Conservation (phyloP, 2,329 filamentous ascomycete genomes). For the Aspergillus transmontanensis region DNA sequence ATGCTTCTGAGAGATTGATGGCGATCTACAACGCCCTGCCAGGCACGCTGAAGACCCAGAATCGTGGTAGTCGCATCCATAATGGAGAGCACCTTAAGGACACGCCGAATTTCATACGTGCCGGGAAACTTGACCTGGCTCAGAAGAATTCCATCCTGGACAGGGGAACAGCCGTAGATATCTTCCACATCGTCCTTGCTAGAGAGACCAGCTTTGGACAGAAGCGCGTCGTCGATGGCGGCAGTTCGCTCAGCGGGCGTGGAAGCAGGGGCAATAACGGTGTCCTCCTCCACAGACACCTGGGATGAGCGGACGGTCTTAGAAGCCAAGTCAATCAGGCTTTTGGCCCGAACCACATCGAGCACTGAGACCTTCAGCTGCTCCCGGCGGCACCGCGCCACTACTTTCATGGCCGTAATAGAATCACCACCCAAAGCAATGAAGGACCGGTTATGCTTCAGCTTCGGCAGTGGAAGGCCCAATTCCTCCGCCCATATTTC, state of each 20-base stretch:
- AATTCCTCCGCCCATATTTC: constrained; percentile 18
- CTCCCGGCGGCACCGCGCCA: constrained; percentile 10
- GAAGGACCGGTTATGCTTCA: constrained; percentile 49
- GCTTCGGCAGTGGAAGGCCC: constrained; percentile 51
- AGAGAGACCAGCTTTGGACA: background rate
- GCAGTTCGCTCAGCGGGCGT: background rate
- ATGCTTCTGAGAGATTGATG: background rate
- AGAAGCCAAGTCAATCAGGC: background rate
- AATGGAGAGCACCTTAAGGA: background rate
- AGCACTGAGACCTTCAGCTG: background rate
- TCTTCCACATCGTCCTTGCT: background rate
- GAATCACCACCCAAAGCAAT: constrained; percentile 40
- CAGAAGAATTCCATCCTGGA: background rate
- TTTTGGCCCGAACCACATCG: background rate
- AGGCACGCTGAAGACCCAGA: background rate
- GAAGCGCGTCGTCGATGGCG: background rate
- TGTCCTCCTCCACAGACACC: background rate
- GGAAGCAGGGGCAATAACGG: background rate
- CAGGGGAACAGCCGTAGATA: background rate
- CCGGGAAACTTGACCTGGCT: background rate
- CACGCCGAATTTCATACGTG: background rate
- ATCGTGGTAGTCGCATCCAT: background rate
- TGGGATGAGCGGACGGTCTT: background rate
- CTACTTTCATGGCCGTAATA: constrained; percentile 17
- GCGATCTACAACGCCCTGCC: background rate